phyloP scores from a whole-genome alignment of 2,329 filamentous ascomycete species.

The Trichothecium roseum region DNA sequence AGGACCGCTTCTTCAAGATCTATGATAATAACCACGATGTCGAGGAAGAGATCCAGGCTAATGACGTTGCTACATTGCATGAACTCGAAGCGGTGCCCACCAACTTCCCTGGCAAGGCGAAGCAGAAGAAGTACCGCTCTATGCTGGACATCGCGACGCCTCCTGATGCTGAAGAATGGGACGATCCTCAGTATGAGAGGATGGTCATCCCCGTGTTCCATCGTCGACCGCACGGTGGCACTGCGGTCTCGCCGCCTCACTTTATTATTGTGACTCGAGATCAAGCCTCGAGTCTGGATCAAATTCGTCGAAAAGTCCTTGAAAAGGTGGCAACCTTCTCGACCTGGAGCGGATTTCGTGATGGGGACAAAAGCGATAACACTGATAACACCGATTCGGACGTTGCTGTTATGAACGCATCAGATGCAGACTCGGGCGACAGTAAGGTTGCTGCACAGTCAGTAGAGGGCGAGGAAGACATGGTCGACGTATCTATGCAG shows the following conservation, averaged over 20 bases:
- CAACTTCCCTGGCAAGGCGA: conserved; percentile 55
- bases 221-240: conserved; percentile 28
- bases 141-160: conserved; percentile 37
- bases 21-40: conserved; percentile 61
- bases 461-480: conserved; percentile 77
- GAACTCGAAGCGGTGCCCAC: conserved; percentile 73
- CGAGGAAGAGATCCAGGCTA: conserved; percentile 59
- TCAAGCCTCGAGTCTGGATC: conserved; percentile 56
- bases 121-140: conserved; percentile 35
- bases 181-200: conserved; percentile 51
- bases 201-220: conserved; percentile 66
- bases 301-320: conserved; percentile 71
- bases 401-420: conserved; percentile 53
- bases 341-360: conserved; percentile 53
- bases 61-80: conserved; percentile 58
- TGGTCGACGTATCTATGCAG: conserved; percentile 83
- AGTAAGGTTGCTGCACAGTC: conserved; percentile 66
- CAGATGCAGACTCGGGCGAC: conserved; percentile 56
- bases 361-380: conserved; percentile 30
- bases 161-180: conserved; percentile 38
- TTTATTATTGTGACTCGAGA: conserved; percentile 69
- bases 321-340: conserved; percentile 68
- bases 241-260: conserved; percentile 38
- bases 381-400: conserved; percentile 53
- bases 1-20: conserved; percentile 75